These are phyloP conservation scores for Elsinoe ampelina DNA, from an alignment of 2,329 filamentous ascomycete genomes.

Conservation along the genomic window DNA sequence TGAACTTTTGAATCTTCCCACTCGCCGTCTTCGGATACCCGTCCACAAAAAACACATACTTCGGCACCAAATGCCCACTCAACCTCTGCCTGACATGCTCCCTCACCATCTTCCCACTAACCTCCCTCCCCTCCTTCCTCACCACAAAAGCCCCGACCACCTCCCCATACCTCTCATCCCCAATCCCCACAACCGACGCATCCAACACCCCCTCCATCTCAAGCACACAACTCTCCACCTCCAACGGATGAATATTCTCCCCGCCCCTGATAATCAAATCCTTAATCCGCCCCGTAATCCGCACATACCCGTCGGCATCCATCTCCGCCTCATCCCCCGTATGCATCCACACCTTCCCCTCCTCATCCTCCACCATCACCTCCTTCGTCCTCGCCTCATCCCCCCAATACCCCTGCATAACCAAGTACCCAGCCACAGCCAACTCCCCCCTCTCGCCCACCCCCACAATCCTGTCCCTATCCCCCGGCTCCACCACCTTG, in stretches of 20 bases:
- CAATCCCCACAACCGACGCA: constrained; percentile 73
- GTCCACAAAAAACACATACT: constrained; percentile 77
- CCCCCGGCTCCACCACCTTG: constrained; percentile 64
- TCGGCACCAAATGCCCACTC: constrained; percentile 70
- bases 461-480: constrained; percentile 51
- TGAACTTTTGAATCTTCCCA: constrained; percentile 95
- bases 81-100: constrained; percentile 63
- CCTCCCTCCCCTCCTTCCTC: constrained; percentile 34
- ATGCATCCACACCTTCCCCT: constrained; percentile 68
- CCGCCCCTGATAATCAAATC: constrained; percentile 91
- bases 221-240: constrained; percentile 82
- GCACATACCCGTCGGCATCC: constrained; percentile 72
- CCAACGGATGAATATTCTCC: constrained; percentile 91
- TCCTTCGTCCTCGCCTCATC: constrained; percentile 60
- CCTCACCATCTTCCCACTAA: constrained; percentile 53
- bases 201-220: constrained; percentile 62
- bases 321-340: constrained; percentile 87
- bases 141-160: constrained; percentile 77
- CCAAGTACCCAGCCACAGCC: constrained; percentile 70
- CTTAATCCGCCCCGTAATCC: constrained; percentile 86
- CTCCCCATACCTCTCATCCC: constrained; percentile 77
- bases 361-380: constrained; percentile 53
- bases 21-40: constrained; percentile 92
- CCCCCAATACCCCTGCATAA: constrained; percentile 89
- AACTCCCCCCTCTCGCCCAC: constrained; percentile 67